phyloP scores from a whole-genome alignment of 2,329 filamentous ascomycete species.

The Xylariales sp. region DNA sequence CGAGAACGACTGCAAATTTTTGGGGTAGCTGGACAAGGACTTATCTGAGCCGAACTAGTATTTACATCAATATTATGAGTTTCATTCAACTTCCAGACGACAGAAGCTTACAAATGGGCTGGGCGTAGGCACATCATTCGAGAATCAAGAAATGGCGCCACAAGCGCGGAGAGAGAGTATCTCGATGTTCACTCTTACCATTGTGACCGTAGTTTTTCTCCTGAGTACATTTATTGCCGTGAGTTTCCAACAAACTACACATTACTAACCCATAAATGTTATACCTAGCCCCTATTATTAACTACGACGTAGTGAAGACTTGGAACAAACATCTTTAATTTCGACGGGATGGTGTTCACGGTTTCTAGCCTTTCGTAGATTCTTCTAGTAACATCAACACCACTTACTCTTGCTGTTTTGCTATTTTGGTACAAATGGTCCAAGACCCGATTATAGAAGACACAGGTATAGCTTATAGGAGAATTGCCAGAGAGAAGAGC shows the following conservation, averaged over 20 bases:
- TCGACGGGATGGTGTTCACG: constrained; percentile 4
- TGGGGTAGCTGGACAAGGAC: constrained; percentile 9
- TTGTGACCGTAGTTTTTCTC: constrained; percentile 11
- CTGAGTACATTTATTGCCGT: constrained; percentile 14
- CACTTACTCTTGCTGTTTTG: constrained; percentile 14
- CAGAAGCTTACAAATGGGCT: background rate
- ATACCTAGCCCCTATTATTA: background rate
- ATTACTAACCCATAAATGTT: background rate
- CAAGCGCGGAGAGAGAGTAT: constrained; percentile 9
- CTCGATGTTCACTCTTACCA: constrained; percentile 14
- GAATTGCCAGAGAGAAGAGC: background rate
- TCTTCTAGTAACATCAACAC: background rate
- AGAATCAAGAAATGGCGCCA: constrained; percentile 13
- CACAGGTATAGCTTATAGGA: background rate
- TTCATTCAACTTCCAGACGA: background rate
- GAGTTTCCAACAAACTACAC: background rate
- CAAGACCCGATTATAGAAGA: background rate
- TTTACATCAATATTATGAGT: constrained; percentile 19
- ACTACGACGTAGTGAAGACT: constrained; percentile 3
- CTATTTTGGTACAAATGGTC: constrained; percentile 15
- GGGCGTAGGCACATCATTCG: constrained; percentile 1
- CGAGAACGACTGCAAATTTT: background rate
- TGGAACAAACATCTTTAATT: constrained; percentile 17
- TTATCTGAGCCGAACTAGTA: constrained; percentile 4
- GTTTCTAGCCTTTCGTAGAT: constrained; percentile 19